These are phyloP conservation scores for Tulasnella sp. DNA, from an alignment of 768 basidiomycete genomes.

Conservation along the genomic window DNA sequence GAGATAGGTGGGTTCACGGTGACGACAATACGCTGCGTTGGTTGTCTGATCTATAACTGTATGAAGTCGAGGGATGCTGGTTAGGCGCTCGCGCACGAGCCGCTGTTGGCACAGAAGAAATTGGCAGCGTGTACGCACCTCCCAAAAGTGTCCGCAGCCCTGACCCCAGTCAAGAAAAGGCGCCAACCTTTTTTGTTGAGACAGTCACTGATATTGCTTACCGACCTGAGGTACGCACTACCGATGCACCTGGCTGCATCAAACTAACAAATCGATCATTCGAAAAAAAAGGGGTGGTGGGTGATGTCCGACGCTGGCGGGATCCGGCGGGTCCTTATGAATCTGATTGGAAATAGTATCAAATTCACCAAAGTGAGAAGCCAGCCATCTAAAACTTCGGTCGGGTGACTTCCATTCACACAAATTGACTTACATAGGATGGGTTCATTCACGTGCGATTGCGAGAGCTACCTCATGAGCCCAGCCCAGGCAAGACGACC, in stretches of 20 bases:
- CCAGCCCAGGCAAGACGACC: conserved; percentile 47
- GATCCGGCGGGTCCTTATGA: conserved; percentile 85
- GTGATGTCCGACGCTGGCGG: conserved; percentile 87
- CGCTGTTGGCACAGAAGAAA: conserved; percentile 56
- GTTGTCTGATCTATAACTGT: conserved; percentile 18
- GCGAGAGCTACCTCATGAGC: conserved; percentile 47
- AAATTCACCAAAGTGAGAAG: conserved; percentile 73
- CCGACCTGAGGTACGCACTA: conserved; percentile 53
- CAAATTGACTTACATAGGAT: conserved; percentile 34
- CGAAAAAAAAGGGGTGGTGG: conserved; percentile 55
- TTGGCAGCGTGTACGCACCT: conserved; percentile 87
- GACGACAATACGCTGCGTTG: background rate
- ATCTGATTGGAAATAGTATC: conserved; percentile 84
- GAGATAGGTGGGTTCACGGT: conserved; percentile 38
- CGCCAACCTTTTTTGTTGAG: conserved; percentile 47
- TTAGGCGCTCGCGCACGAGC: conserved; percentile 80
- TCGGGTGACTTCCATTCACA: background rate
- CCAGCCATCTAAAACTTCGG: background rate
- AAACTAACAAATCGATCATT: background rate
- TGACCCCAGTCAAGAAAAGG: conserved; percentile 9
- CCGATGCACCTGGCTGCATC: conserved; percentile 11
- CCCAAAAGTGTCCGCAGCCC: conserved; percentile 40
- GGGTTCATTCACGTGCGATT: conserved; percentile 82
- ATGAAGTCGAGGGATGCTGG: conserved; percentile 77
- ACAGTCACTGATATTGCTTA: conserved; percentile 79